phyloP scores from a whole-genome alignment of 306 rosid species.

The Vigna unguiculata region DNA sequence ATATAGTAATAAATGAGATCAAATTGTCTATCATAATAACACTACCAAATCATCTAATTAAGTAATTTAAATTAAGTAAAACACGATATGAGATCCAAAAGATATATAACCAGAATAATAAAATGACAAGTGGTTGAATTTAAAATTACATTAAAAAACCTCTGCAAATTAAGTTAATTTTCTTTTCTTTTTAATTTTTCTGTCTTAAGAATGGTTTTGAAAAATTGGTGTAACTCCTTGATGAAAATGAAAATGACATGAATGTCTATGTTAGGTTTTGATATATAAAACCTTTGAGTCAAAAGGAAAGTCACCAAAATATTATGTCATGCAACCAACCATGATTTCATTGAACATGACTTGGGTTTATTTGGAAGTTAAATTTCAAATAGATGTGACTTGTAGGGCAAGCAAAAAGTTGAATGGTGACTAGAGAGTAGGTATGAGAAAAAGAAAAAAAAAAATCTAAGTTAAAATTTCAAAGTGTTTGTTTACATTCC shows the following conservation, averaged over 20 bases:
- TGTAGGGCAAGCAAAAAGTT: background rate
- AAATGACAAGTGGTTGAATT: too few species aligned
- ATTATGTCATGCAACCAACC: slow-evolving; percentile 13
- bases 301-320: slow-evolving; percentile 34
- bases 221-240: too few species aligned
- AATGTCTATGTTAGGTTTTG: background rate
- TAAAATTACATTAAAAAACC: too few species aligned
- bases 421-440: slow-evolving; percentile 21
- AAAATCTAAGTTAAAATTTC: background rate
- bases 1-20: too few species aligned
- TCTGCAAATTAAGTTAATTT: too few species aligned
- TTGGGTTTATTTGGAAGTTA: background rate
- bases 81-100: too few species aligned
- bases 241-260: background rate
- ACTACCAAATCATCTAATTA: too few species aligned
- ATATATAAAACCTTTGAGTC: slow-evolving; percentile 4
- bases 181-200: too few species aligned
- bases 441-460: background rate
- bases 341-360: background rate
- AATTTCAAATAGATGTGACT: background rate
- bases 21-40: too few species aligned
- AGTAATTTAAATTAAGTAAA: too few species aligned
- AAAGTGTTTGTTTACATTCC: slow-evolving; percentile 36
- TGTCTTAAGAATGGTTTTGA: too few species aligned
- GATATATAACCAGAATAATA: too few species aligned